Evolutionary conservation across 108 stramenopile species (phyloP).

Genomic region (Discostella pseudostelligera): DNA sequence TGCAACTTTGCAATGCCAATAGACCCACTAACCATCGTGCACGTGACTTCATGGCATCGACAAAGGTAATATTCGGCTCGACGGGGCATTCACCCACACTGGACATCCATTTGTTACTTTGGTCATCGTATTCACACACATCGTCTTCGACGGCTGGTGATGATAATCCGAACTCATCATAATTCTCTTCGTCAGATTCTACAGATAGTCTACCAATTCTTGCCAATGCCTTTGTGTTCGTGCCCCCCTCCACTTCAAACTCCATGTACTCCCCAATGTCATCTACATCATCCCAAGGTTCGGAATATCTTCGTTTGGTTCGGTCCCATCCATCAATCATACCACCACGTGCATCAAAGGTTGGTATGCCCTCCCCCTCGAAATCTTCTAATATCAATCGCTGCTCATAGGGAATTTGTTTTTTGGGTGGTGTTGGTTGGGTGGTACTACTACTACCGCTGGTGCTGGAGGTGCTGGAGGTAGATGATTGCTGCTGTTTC

Average conservation of each 20-base stretch:
- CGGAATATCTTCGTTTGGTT: slow-evolving; percentile 20
- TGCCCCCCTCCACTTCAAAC: too few relatives aligned
- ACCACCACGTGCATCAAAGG: slow-evolving; percentile 21
- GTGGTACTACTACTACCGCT: neutral
- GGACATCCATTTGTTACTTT: slow-evolving; percentile 15
- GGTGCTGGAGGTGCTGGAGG: too few relatives aligned
- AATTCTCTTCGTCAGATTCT: neutral
- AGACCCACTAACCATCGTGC: slow-evolving; percentile 56
- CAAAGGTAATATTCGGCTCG: slow-evolving; percentile 44
- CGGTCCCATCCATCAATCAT: slow-evolving; percentile 35
- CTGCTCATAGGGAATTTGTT: slow-evolving; percentile 14
- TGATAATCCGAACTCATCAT: slow-evolving; percentile 33
- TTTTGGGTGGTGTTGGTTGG: neutral
- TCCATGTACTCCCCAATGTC: slow-evolving; percentile 6
- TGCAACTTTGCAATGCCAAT: slow-evolving; percentile 45
- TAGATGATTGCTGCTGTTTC: neutral
- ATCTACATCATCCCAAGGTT: slow-evolving; percentile 21
- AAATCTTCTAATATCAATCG: slow-evolving; percentile 59
- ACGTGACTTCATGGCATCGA: slow-evolving; percentile 46
- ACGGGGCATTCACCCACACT: slow-evolving; percentile 40
- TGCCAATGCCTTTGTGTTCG: too few relatives aligned
- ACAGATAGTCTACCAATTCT: neutral
- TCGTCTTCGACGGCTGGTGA: slow-evolving; percentile 7
- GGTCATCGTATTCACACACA: slow-evolving; percentile 22
- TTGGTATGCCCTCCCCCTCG: slow-evolving; percentile 56